Conservation (phyloP, 495 filamentous ascomycete species). For the Trypethelium eluteriae region DNA sequence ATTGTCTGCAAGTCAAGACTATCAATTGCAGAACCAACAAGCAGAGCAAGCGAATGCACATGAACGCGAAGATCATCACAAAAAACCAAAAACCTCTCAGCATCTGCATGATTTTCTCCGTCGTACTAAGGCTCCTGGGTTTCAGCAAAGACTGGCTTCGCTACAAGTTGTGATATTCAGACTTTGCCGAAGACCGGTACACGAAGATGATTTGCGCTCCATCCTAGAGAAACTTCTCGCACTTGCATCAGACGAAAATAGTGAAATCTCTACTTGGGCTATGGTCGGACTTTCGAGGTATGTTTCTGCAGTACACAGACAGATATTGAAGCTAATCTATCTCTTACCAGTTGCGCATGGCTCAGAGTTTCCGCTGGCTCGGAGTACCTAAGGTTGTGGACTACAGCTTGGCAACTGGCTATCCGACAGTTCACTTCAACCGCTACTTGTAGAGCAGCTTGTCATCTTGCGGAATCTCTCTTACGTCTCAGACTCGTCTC, state of each 20-base stretch:
- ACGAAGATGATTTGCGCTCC: constrained; percentile 37
- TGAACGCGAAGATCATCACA: constrained; percentile 28
- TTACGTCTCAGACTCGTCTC: constrained; percentile 35
- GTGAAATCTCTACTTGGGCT: constrained; percentile 51
- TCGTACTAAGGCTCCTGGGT: constrained; percentile 49
- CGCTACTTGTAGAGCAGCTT: constrained; percentile 68
- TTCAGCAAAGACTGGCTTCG: constrained; percentile 53
- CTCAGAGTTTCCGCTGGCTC: constrained; percentile 34
- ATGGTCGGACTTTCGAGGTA: constrained; percentile 40
- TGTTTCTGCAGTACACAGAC: constrained; percentile 22
- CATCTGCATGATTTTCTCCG: constrained; percentile 54
- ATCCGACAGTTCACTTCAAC: constrained; percentile 62
- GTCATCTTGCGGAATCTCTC: constrained; percentile 62
- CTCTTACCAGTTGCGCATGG: constrained; percentile 40
- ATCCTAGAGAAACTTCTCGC: constrained; percentile 44
- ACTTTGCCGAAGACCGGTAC: constrained; percentile 37
- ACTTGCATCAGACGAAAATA: constrained; percentile 51
- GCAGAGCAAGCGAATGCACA: background rate
- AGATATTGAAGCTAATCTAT: constrained; percentile 34
- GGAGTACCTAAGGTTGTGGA: constrained; percentile 49
- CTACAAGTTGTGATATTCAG: constrained; percentile 77
- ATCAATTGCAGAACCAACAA: background rate
- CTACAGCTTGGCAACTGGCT: constrained; percentile 65
- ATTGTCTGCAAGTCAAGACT: background rate
- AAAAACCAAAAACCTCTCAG: constrained; percentile 54